Conservation (phyloP, 1,139 yeast species). For the Pichia sp. region DNA sequence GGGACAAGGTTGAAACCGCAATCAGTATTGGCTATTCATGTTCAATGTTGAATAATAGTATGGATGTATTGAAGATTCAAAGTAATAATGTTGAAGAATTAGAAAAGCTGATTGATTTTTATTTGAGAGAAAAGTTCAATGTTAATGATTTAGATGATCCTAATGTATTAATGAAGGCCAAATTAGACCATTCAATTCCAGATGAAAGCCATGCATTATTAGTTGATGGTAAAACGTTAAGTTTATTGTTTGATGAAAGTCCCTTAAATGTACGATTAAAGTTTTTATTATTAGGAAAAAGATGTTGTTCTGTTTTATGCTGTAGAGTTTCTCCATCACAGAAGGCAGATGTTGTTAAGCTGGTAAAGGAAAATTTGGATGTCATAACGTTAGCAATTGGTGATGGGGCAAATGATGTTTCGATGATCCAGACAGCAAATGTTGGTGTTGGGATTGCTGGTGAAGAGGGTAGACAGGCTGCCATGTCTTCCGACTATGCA, state of each 20-base stretch:
- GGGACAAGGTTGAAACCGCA: conserved; percentile 97
- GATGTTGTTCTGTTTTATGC: conserved; percentile 55
- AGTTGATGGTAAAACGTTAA: conserved; percentile 52
- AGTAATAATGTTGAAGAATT: conserved; percentile 14
- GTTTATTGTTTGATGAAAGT: conserved; percentile 34
- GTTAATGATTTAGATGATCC: conserved; percentile 29
- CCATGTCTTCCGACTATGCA: conserved; percentile 64
- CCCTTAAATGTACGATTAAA: conserved; percentile 31
- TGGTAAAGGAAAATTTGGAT: conserved; percentile 44
- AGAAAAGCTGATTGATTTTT: conserved; percentile 35
- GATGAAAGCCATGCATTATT: conserved; percentile 42
- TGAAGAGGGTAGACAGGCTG: conserved; percentile 65
- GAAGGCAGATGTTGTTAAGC: conserved; percentile 50
- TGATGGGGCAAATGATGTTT: conserved; percentile 65
- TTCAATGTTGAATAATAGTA: conserved; percentile 75
- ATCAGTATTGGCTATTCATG: conserved; percentile 98
- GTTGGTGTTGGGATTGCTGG: conserved; percentile 66
- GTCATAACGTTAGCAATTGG: conserved; percentile 63
- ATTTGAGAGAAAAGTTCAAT: conserved; percentile 39
- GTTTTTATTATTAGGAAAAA: conserved; percentile 50
- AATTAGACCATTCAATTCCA: conserved; percentile 47
- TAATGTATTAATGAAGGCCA: conserved; percentile 36
- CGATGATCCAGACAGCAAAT: conserved; percentile 63
- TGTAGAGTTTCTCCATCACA: conserved; percentile 64
- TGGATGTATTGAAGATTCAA: conserved; percentile 73